Conservation (phyloP, 208 protist species). For the Porcisia deanei region DNA sequence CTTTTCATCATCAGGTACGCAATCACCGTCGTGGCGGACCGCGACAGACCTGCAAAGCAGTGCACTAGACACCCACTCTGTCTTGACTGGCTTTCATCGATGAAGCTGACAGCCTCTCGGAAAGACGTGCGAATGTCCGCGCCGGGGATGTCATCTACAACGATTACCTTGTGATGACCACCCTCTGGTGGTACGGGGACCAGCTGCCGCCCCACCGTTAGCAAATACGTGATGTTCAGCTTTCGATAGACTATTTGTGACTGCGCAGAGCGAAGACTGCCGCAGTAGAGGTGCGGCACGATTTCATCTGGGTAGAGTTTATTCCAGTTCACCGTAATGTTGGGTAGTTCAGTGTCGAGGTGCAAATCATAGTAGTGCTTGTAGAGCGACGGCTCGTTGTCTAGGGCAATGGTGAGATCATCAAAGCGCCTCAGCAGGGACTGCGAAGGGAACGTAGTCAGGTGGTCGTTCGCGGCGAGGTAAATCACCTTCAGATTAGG, state of each 20-base stretch:
- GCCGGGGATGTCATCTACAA: slow-evolving; percentile 87
- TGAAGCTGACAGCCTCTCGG: slow-evolving; percentile 71
- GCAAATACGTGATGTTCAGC: slow-evolving; percentile 76
- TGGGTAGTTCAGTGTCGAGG: slow-evolving; percentile 57
- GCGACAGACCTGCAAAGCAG: slow-evolving; percentile 91
- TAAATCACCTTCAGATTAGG: slow-evolving; percentile 75
- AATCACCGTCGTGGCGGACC: slow-evolving; percentile 87
- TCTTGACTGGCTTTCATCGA: slow-evolving; percentile 65
- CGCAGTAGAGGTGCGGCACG: slow-evolving; percentile 79
- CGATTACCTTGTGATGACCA: slow-evolving; percentile 66
- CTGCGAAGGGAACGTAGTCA: slow-evolving; percentile 52
- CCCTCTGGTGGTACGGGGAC: slow-evolving; percentile 67
- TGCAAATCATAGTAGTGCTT: slow-evolving; percentile 54
- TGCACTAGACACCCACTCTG: slow-evolving; percentile 80
- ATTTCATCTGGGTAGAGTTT: slow-evolving; percentile 92
- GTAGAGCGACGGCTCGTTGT: slow-evolving; percentile 89
- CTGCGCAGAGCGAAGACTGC: slow-evolving; percentile 83
- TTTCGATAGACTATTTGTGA: slow-evolving; percentile 87
- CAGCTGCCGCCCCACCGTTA: slow-evolving; percentile 83
- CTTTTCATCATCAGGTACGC: slow-evolving; percentile 87
- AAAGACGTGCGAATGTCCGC: slow-evolving; percentile 82
- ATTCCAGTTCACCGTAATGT: slow-evolving; percentile 88
- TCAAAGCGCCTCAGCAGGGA: slow-evolving; percentile 49
- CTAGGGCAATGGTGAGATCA: slow-evolving; percentile 68
- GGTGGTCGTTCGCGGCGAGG: slow-evolving; percentile 70